phyloP scores from a whole-genome alignment of 1,284 basidiomycete genomes.

The Xanthoconium separans region DNA sequence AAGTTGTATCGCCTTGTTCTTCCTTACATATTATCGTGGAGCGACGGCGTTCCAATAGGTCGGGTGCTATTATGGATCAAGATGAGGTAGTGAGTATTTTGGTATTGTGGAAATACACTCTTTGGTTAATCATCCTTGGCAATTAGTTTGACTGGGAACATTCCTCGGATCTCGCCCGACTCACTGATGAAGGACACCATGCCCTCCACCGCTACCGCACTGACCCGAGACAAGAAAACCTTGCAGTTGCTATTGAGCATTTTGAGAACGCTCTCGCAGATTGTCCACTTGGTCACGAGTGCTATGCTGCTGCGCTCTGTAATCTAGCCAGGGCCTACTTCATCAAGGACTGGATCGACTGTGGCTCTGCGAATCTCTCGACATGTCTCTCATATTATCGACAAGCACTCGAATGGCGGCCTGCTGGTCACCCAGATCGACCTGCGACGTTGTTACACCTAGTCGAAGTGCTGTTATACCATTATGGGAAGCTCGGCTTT shows the following conservation, averaged over 20 bases:
- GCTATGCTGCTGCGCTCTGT: slow-evolving; percentile 2
- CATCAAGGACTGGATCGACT: background rate
- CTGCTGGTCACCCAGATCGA: slow-evolving; percentile 2
- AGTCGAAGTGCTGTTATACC: background rate
- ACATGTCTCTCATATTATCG: slow-evolving; percentile 2
- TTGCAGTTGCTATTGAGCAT: background rate
- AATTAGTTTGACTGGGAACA: background rate
- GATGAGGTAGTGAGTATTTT: no score
- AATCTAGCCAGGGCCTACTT: slow-evolving; percentile 14
- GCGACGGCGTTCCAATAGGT: background rate
- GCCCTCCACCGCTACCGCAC: background rate
- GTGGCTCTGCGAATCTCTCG: background rate
- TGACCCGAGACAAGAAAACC: background rate
- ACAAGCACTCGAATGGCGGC: slow-evolving; percentile 4
- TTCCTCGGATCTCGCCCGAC: background rate
- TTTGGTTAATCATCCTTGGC: no score
- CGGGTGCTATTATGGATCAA: no score
- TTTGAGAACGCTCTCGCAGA: background rate
- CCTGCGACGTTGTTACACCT: slow-evolving; percentile 2
- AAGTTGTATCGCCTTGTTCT: background rate
- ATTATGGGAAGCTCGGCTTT: background rate
- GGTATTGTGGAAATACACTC: no score
- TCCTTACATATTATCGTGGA: background rate
- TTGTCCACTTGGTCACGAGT: background rate
- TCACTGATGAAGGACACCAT: background rate